These are phyloP conservation scores for Apophysomyces variabilis DNA, from an alignment of 371 early-diverging fungal species.

Conservation along the genomic window DNA sequence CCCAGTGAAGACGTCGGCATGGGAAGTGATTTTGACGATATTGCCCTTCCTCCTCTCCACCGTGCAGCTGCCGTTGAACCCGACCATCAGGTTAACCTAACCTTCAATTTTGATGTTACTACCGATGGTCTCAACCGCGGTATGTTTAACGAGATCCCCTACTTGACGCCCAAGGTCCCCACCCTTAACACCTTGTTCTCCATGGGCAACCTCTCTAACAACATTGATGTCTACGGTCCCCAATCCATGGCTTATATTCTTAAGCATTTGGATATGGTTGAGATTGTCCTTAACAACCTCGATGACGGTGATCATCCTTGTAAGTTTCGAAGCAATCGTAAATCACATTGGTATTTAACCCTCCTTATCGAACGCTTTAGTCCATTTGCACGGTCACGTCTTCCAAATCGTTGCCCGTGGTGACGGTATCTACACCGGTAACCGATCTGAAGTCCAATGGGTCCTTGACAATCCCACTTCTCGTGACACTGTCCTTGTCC, in stretches of 20 bases:
- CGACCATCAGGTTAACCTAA: conserved; percentile 52
- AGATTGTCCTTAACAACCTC: conserved; percentile 66
- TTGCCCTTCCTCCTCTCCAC: conserved; percentile 43
- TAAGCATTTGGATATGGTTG: conserved; percentile 48
- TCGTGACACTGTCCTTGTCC: conserved; percentile 71
- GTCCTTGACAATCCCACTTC: conserved; percentile 56
- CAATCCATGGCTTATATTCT: conserved; percentile 53
- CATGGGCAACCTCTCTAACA: conserved; percentile 51
- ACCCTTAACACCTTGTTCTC: conserved; percentile 65
- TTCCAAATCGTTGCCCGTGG: conserved; percentile 74
- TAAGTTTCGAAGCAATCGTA: conserved; percentile 14
- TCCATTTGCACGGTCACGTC: conserved; percentile 84
- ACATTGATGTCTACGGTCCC: conserved; percentile 63
- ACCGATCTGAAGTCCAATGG: conserved; percentile 29
- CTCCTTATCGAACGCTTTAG: not conserved
- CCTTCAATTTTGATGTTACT: conserved; percentile 62
- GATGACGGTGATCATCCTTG: conserved; percentile 70
- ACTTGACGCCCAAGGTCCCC: conserved; percentile 65
- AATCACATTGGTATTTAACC: not conserved
- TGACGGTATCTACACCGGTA: conserved; percentile 40
- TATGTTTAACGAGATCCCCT: conserved; percentile 75
- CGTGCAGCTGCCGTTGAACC: conserved; percentile 35
- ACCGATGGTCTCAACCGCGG: conserved; percentile 78
- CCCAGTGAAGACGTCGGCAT: conserved; percentile 28
- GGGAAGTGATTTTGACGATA: conserved; percentile 52